Percentiles rank a stretch among this genome's conserved stretches.
phyloP scores from a whole-genome alignment of 306 rosid species.

The Echinosophora koreensis region DNA sequence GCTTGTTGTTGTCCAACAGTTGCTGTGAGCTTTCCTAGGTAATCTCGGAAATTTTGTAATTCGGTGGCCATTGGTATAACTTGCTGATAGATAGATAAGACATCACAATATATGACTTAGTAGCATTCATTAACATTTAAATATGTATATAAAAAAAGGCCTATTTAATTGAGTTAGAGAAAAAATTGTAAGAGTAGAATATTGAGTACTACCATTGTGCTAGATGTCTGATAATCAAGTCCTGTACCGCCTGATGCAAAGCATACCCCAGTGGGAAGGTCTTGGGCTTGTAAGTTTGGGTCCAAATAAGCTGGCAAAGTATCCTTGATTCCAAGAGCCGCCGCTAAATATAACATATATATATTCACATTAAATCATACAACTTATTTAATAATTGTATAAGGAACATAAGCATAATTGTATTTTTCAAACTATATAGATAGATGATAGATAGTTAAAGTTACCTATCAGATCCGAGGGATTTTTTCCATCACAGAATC shows the following conservation, averaged over 20 bases:
- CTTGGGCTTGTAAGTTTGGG: conserved; percentile 7
- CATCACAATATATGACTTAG: not conserved
- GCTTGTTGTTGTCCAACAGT: conserved; percentile 44
- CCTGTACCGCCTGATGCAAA: conserved; percentile 70
- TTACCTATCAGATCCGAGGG: conserved; percentile 69
- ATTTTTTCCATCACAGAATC: conserved; percentile 65
- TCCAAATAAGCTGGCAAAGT: conserved; percentile 50
- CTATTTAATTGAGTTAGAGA: not conserved
- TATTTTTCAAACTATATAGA: too few relatives aligned
- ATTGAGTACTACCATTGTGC: not conserved
- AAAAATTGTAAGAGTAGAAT: not conserved
- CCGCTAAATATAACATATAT: conserved; percentile 27
- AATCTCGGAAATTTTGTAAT: conserved; percentile 37
- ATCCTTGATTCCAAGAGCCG: conserved; percentile 49
- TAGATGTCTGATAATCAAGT: conserved; percentile 42
- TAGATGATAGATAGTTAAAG: too few relatives aligned
- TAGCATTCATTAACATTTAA: not conserved
- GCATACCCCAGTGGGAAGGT: conserved; percentile 53
- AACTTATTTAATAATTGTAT: too few relatives aligned
- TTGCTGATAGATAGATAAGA: conserved; percentile 7
- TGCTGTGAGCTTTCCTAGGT: conserved; percentile 41
- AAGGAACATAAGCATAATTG: too few relatives aligned
- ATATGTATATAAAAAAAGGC: not conserved
- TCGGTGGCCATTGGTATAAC: conserved; percentile 31
- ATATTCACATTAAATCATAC: not conserved